These are phyloP conservation scores for Pyrrhoderma lamaoense DNA, from an alignment of 1,284 basidiomycete genomes.

Conservation along the genomic window DNA sequence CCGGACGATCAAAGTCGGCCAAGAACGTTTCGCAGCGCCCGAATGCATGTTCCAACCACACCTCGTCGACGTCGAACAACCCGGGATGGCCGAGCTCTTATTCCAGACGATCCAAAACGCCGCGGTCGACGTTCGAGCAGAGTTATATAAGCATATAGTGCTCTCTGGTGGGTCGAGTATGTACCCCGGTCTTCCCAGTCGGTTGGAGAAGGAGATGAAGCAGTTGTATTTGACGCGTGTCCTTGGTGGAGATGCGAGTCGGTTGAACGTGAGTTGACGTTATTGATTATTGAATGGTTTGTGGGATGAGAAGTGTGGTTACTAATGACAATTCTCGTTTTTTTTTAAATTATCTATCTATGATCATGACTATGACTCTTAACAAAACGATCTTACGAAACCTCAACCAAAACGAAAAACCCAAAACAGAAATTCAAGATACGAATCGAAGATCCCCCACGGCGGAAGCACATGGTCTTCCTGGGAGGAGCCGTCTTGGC, in stretches of 20 bases:
- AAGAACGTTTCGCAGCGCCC: slow-evolving; percentile 99
- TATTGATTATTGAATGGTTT: neutral
- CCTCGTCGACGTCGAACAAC: slow-evolving; percentile 94
- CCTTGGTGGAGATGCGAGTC: slow-evolving; percentile 74
- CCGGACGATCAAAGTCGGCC: slow-evolving; percentile 93
- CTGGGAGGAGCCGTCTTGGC: slow-evolving; percentile 93
- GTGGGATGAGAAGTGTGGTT: no score
- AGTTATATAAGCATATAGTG: slow-evolving; percentile 98
- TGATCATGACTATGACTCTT: no score
- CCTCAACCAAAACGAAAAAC: no score
- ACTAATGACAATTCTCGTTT: no score
- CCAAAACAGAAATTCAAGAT: slow-evolving; percentile 99
- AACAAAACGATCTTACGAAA: no score
- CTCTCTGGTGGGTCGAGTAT: slow-evolving; percentile 96
- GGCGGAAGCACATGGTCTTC: slow-evolving; percentile 99
- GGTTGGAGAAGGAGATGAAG: slow-evolving; percentile 99
- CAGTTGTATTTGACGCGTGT: slow-evolving; percentile 93
- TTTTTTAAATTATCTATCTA: no score
- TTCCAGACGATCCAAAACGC: slow-evolving; percentile 95
- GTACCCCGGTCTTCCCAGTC: slow-evolving; percentile 96
- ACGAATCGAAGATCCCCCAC: slow-evolving; percentile 94
- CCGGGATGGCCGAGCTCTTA: slow-evolving; percentile 94
- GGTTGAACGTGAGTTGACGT: slow-evolving; percentile 79
- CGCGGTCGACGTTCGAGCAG: slow-evolving; percentile 83
- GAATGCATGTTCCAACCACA: slow-evolving; percentile 99